Percentiles rank a stretch among this genome's conserved stretches.
Evolutionary conservation across 2,329 filamentous ascomycete genomes (phyloP).

Genomic region (Aspergillus persii): DNA sequence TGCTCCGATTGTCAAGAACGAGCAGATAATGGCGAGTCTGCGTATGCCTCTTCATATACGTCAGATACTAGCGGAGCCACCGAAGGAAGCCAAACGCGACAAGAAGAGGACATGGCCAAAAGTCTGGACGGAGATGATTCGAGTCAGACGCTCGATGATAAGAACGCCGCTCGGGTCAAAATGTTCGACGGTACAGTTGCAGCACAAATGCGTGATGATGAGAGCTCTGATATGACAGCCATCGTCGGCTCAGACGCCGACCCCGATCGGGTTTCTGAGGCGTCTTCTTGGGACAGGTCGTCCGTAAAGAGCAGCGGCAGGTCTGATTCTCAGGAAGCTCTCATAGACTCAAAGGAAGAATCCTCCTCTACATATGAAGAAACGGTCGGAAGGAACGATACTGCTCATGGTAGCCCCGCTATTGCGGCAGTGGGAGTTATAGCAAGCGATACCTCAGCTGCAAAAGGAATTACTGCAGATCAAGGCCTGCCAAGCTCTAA

Average conservation of each 20-base stretch:
- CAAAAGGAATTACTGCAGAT: neutral
- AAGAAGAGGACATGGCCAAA: conserved; percentile 1
- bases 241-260: conserved; percentile 38
- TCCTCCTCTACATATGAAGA: conserved; percentile 27
- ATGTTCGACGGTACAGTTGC: conserved; percentile 19
- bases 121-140: neutral
- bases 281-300: conserved; percentile 23
- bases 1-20: conserved; percentile 20
- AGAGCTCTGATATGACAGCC: conserved; percentile 68
- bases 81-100: neutral
- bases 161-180: conserved; percentile 15
- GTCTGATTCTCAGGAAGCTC: conserved; percentile 31
- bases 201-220: conserved; percentile 44
- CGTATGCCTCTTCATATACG: conserved; percentile 3
- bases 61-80: conserved; percentile 9
- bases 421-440: neutral
- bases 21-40: conserved; percentile 12
- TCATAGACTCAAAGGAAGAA: conserved; percentile 22
- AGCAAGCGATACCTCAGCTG: neutral
- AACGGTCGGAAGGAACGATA: conserved; percentile 23
- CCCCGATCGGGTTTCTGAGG: conserved; percentile 32
- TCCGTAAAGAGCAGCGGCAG: conserved; percentile 23
- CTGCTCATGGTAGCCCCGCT: conserved; percentile 12
- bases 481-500: neutral
- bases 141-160: neutral